phyloP scores from a whole-genome alignment of 139 green algal genomes.

The Chara braunii region DNA sequence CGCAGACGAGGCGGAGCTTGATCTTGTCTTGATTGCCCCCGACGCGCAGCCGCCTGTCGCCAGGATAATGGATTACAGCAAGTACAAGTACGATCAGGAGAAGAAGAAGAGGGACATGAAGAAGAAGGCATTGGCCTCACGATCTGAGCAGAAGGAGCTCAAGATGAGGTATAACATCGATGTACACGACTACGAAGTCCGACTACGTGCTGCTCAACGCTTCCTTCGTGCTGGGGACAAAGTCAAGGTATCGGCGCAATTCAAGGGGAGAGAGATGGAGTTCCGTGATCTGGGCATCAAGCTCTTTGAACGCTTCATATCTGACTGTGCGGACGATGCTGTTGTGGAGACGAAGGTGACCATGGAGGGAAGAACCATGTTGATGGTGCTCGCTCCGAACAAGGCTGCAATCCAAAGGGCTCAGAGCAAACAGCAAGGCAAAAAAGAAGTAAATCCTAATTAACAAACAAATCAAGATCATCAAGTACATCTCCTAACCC shows the following conservation, averaged over 20 bases:
- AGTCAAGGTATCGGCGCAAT: conserved; percentile 66
- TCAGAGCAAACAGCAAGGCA: too few relatives aligned
- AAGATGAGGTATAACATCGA: conserved; percentile 74
- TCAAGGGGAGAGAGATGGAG: conserved; percentile 67
- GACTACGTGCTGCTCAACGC: conserved; percentile 53
- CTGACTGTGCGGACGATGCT: conserved; percentile 37
- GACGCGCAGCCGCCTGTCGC: conserved; percentile 23
- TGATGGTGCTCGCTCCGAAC: conserved; percentile 23
- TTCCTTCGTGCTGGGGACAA: conserved; percentile 61
- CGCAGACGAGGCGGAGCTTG: conserved; percentile 16
- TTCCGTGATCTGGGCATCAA: conserved; percentile 54
- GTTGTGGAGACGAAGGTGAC: conserved; percentile 3
- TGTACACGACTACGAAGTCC: conserved; percentile 69
- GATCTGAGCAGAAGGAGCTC: conserved; percentile 68
- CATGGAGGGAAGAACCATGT: conserved; percentile 25
- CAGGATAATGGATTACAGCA: conserved; percentile 42
- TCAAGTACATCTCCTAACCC: too few relatives aligned
- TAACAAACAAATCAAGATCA: too few relatives aligned
- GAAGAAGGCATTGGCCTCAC: conserved; percentile 48
- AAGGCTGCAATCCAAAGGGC: conserved; percentile 6
- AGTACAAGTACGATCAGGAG: conserved; percentile 67
- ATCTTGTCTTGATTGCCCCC: conserved; percentile 30
- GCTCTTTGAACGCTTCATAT: conserved; percentile 50
- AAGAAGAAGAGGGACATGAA: conserved; percentile 59
- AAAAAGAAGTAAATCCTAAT: too few relatives aligned